Conservation (phyloP, 306 rosid genomes). For the Vigna radiata region DNA sequence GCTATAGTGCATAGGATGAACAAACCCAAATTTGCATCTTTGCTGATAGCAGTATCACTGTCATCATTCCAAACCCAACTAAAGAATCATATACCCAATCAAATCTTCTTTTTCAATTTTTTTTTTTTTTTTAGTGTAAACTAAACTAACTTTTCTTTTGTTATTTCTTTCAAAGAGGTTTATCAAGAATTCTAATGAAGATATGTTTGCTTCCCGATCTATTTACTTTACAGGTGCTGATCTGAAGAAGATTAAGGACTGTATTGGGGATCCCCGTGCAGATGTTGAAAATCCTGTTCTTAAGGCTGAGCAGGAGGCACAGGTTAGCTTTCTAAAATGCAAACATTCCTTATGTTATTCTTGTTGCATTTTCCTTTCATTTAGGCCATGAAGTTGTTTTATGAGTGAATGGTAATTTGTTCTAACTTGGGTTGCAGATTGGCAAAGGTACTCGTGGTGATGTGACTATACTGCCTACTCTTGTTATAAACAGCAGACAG, state of each 20-base stretch:
- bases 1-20: too few relatives aligned
- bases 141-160: constrained; percentile 13
- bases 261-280: constrained; percentile 81
- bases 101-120: not conserved
- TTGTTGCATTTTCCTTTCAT: constrained; percentile 15
- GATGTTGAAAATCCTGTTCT: constrained; percentile 77
- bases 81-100: not conserved
- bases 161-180: constrained; percentile 23
- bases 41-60: too few relatives aligned
- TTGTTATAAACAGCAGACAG: constrained; percentile 88
- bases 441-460: constrained; percentile 95
- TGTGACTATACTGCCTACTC: constrained; percentile 95
- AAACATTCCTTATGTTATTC: constrained; percentile 1
- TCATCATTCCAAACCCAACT: too few relatives aligned
- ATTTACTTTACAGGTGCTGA: constrained; percentile 63
- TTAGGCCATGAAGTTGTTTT: constrained; percentile 31
- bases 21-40: too few relatives aligned
- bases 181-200: constrained; percentile 27
- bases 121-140: not conserved
- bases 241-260: constrained; percentile 72
- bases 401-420: constrained; percentile 25
- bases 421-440: constrained; percentile 60
- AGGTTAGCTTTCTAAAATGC: constrained; percentile 57
- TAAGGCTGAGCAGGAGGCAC: constrained; percentile 88
- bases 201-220: not conserved